Base-by-base conservation (phyloP, 2,329 filamentous ascomycete genomes). In the Diaporthe humulicola region DNA sequence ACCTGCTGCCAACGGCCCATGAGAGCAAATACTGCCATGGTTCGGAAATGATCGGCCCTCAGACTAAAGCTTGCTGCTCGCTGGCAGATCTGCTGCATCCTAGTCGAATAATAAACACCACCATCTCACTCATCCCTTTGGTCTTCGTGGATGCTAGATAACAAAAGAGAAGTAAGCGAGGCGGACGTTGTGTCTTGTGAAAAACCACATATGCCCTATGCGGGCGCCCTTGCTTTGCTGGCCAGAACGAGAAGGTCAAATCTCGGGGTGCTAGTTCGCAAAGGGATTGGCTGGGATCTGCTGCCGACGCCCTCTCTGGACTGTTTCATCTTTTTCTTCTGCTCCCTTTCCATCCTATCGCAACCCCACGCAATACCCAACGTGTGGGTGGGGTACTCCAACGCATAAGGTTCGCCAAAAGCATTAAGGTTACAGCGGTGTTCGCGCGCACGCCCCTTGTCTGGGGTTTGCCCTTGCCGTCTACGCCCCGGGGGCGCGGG, bases 251-350 rank as follows among this genome's bases (percentile, higher is more conserved):
- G 17, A 67, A 67, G 42, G 61, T 38, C 61, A 67, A 58, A 50
- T 67, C 15, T 52, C 45, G 64, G 64, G 64, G 30, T 67, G 64
- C 64, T 69, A 54, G 64, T 69, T 38, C 48, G 7, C 33, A 54
- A 54, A 69, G 45, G 33, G 64, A 69, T 54, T 69, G 64, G 64
- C 64, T 54, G 33, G 64, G 64, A 40, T 54, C n/a, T 40, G 33
- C 30, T 54, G 48, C 48, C 45, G 64, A 69, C 64, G 48, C 64
- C 45, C 64, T 54, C 64, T 54, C 48, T 54, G 64, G 64, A 14
- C 33, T 69, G 64, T 69, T 69, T 69, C 64, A 69, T 52, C 64
- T 54, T 69, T 69, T 69, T 69, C 48, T 69, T 54, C 45, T 69
- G 48, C 64, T 69, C 64, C 64, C 64, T 69, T 54, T 69, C 64